Conservation (phyloP, 257 asterid genomes). For the Rubia yunnanensis region DNA sequence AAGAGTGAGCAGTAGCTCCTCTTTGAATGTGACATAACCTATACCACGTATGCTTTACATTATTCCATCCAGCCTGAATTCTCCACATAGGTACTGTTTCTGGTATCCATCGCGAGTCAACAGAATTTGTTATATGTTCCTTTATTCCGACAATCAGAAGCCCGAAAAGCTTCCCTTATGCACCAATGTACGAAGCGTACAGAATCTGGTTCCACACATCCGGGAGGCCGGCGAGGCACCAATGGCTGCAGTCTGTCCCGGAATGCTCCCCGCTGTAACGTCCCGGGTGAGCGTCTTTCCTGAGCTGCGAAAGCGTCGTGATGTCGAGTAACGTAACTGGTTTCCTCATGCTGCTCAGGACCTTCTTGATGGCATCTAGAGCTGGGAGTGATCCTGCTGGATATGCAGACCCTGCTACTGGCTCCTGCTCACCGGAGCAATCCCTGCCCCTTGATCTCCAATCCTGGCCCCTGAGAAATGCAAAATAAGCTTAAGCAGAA, state of each 20-base stretch:
- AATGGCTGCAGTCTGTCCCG: conserved; percentile 46
- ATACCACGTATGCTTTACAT: not conserved
- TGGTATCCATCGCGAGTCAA: not conserved
- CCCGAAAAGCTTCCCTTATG: not conserved
- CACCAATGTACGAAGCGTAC: conserved; percentile 28
- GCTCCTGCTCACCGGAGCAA: conserved; percentile 22
- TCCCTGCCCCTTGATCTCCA: conserved; percentile 18
- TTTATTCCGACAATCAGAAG: not conserved
- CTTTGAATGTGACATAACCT: not conserved
- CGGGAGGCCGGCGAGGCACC: conserved; percentile 67
- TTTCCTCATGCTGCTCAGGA: conserved; percentile 24
- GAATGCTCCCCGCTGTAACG: conserved; percentile 19
- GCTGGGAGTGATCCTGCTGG: conserved; percentile 27
- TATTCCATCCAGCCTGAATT: not conserved
- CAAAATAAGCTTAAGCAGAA: too few relatives aligned
- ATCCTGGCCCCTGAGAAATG: conserved; percentile 20
- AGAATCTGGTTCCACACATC: conserved; percentile 62
- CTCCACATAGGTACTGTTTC: not conserved
- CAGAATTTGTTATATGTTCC: not conserved
- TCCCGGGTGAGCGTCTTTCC: conserved; percentile 60
- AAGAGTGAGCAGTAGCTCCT: not conserved
- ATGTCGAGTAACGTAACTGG: conserved; percentile 44
- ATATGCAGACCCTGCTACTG: conserved; percentile 22
- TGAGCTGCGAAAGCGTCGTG: conserved; percentile 38
- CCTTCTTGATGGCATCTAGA: conserved; percentile 18